Percentiles rank a stretch among this genome's conserved stretches.
Conservation (phyloP, 2,329 filamentous ascomycete species). For the Juglanconis oblonga region DNA sequence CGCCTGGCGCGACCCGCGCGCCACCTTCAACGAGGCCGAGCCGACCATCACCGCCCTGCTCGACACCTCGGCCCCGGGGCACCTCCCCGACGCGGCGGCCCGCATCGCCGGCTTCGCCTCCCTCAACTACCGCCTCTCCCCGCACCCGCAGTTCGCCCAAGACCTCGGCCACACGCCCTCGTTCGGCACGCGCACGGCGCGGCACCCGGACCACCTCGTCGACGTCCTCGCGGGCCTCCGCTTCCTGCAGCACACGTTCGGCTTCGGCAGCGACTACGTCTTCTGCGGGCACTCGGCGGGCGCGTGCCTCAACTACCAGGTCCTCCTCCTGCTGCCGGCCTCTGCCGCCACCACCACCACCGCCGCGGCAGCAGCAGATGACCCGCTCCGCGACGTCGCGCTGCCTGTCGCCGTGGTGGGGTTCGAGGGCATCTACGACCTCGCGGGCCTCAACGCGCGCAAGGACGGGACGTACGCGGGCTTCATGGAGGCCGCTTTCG, state of each 20-base stretch:
- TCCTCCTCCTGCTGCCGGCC: slow-evolving; percentile 35
- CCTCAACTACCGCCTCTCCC: slow-evolving; percentile 62
- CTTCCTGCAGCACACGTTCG: slow-evolving; percentile 39
- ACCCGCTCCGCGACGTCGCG: slow-evolving; percentile 26
- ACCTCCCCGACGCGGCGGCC: slow-evolving; percentile 20
- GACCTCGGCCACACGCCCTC: slow-evolving; percentile 35
- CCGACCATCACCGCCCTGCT: slow-evolving; percentile 43
- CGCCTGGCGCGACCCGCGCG: slow-evolving; percentile 59
- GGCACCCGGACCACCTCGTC: slow-evolving; percentile 58
- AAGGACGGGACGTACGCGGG: slow-evolving; percentile 48
- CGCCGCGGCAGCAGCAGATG: slow-evolving; percentile 14
- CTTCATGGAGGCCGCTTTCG: slow-evolving; percentile 62
- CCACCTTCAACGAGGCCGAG: slow-evolving; percentile 43
- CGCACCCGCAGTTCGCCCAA: slow-evolving; percentile 45
- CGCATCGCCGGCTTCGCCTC: slow-evolving; percentile 61
- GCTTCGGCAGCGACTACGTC: slow-evolving; percentile 41
- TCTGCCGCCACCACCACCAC: too few species aligned
- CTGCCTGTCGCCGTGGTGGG: slow-evolving; percentile 55
- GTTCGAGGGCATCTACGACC: slow-evolving; percentile 65
- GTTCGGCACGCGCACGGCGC: slow-evolving; percentile 37
- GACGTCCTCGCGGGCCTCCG: slow-evolving; percentile 53
- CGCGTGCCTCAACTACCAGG: slow-evolving; percentile 61
- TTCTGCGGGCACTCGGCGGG: slow-evolving; percentile 63
- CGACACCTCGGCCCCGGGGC: slow-evolving; percentile 12
- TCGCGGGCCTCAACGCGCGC: slow-evolving; percentile 50